Base-by-base conservation (phyloP, 2,329 filamentous ascomycete genomes). In the Chaetomiaceae sp. region DNA sequence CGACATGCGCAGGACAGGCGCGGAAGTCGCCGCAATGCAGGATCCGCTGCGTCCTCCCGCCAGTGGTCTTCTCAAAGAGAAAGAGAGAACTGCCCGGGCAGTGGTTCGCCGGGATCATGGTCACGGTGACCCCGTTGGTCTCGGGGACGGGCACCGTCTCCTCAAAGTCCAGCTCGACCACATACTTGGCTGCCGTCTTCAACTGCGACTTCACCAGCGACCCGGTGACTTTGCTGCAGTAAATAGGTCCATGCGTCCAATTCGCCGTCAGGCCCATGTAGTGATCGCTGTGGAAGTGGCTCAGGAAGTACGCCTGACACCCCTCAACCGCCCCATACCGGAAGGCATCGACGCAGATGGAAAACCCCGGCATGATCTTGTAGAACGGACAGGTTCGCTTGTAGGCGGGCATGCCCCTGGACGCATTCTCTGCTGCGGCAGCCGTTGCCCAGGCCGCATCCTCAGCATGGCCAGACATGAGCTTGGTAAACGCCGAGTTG, bases 251-350 rank as follows among this genome's bases (percentile, higher is more conserved):
- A 67, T 99, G 91, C 36, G 77, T 83, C 94, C 94, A 99, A 29
- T 79, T 89, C 7, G 88, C 84, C 11, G 89, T 94, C 11, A 99
- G 74, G 2, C 94, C 94, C 31, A 96, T 84, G 64, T 99, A 99
- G 67, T 99, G 94, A 67, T 99, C 94, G 64, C 91, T 96, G 70
- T 99, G 94, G 62, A 97, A 99, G 67, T 99, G 94, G 63, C 91
- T 96, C 11, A 99, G 79, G 62, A 99, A 99, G 67, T 99, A 99
- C 1, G 92, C 94, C 50, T 88, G 87, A 68, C 91, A 96, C 0
- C 90, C 91, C 66, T 95, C 81, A 0, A 99, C 89, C 8, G 91
- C 90, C 2, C 94, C 94, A 65, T 97, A 99, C 19, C 92, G 84
- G 65, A 99, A 96, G 0, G 94, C 94, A 69, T 99, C 94, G 0